A percentile compares a stretch with the other conserved stretches of the same genome.
Evolutionary conservation across 345 rosid genomes (phyloP).

Genomic region (Eutrema heterophyllum): DNA sequence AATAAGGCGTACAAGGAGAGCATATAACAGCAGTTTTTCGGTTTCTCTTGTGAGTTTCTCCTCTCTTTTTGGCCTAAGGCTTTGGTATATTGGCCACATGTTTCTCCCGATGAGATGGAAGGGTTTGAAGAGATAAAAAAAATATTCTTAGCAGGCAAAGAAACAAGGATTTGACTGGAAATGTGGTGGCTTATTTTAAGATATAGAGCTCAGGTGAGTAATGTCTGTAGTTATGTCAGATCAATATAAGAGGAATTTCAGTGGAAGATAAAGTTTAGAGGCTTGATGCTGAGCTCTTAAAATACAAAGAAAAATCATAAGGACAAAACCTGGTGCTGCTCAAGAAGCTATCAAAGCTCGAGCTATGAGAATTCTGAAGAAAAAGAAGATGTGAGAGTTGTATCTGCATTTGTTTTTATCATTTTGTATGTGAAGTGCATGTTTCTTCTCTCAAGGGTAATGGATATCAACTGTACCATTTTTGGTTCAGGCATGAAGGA

Average conservation of each 20-base stretch:
- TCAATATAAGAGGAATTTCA: constrained; percentile 77
- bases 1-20: too few species aligned
- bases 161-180: too few species aligned
- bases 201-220: too few species aligned
- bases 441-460: neutral
- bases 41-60: too few species aligned
- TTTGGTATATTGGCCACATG: too few species aligned
- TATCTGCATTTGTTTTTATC: too few species aligned
- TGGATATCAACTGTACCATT: neutral
- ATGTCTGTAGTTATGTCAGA: constrained; percentile 31
- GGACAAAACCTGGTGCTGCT: constrained; percentile 87
- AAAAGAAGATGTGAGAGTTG: constrained; percentile 65
- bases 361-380: constrained; percentile 87
- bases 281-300: constrained; percentile 74
- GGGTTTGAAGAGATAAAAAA: too few species aligned
- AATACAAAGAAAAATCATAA: constrained; percentile 77
- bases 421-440: neutral
- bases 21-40: too few species aligned
- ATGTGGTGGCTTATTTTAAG: too few species aligned
- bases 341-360: constrained; percentile 87
- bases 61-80: too few species aligned
- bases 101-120: too few species aligned
- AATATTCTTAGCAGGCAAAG: too few species aligned
- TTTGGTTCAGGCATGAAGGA: constrained; percentile 74
- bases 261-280: constrained; percentile 83